Conservation (phyloP, 164 flowering plant genomes). For the Warburgia ugandensis region DNA sequence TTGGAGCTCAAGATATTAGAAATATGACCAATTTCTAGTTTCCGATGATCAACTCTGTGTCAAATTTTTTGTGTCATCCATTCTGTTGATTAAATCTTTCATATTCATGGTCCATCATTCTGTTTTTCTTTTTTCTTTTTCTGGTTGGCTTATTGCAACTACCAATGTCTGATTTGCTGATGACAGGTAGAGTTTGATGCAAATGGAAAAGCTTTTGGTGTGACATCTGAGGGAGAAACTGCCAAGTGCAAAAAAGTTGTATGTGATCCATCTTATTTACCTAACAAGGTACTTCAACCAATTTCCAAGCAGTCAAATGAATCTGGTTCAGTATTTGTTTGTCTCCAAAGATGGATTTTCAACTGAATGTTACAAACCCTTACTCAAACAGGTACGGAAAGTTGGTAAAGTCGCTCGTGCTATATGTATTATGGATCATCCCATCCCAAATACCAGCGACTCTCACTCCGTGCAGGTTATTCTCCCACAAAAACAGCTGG, state of each 20-base stretch:
- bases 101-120: too few species aligned
- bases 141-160: too few species aligned
- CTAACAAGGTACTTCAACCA: conserved; percentile 52
- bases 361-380: neutral
- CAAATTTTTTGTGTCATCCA: neutral
- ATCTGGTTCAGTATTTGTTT: neutral
- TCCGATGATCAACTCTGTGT: too few species aligned
- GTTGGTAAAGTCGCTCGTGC: conserved; percentile 95
- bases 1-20: too few species aligned
- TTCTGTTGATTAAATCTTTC: conserved; percentile 1
- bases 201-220: conserved; percentile 75
- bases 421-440: conserved; percentile 92
- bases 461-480: conserved; percentile 92
- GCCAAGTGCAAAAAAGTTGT: conserved; percentile 98
- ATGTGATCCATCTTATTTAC: conserved; percentile 88
- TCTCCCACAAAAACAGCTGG: conserved; percentile 95
- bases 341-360: conserved; percentile 2
- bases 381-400: conserved; percentile 52
- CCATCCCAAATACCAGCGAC: conserved; percentile 78
- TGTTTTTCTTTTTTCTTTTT: too few species aligned
- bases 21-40: too few species aligned
- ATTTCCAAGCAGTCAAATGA: neutral
- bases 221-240: conserved; percentile 96
- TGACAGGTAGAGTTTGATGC: conserved; percentile 72
- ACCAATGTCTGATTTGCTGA: neutral